phyloP scores from a whole-genome alignment of 2,329 filamentous ascomycete species.

The Biscogniauxia sp. region DNA sequence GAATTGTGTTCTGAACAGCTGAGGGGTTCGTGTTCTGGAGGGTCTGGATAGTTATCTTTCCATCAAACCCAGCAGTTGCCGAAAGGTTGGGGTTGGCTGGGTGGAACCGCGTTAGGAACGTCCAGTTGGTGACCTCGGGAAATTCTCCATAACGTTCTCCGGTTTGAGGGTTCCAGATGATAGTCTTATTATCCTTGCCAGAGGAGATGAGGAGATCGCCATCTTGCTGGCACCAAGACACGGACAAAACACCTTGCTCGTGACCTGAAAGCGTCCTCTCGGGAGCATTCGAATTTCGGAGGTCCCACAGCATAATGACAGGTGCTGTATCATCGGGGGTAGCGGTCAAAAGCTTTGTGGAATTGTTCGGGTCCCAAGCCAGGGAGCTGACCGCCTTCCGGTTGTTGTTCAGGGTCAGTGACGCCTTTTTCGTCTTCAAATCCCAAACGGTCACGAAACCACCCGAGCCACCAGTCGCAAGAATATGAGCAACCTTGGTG shows the following conservation, averaged over 20 bases:
- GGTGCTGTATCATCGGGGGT: slow-evolving; percentile 87
- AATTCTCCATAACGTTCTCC: slow-evolving; percentile 88
- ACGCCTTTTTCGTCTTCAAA: slow-evolving; percentile 96
- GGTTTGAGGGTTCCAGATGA: slow-evolving; percentile 95
- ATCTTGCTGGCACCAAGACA: slow-evolving; percentile 95
- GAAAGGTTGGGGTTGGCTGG: slow-evolving; percentile 89
- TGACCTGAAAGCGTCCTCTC: slow-evolving; percentile 89
- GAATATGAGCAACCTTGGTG: slow-evolving; percentile 92
- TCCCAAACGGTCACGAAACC: slow-evolving; percentile 99
- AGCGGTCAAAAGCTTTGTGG: slow-evolving; percentile 90
- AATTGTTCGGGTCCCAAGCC: slow-evolving; percentile 94
- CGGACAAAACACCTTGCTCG: slow-evolving; percentile 86
- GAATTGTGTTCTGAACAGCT: slow-evolving; percentile 62
- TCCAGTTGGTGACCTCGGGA: slow-evolving; percentile 98
- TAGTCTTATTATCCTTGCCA: slow-evolving; percentile 93
- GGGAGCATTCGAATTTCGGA: slow-evolving; percentile 93
- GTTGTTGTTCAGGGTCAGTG: slow-evolving; percentile 91
- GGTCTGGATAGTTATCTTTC: slow-evolving; percentile 91
- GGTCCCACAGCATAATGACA: slow-evolving; percentile 88
- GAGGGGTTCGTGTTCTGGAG: slow-evolving; percentile 89
- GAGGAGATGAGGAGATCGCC: slow-evolving; percentile 85
- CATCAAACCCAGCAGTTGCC: slow-evolving; percentile 95
- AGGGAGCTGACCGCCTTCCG: slow-evolving; percentile 93
- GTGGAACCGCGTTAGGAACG: slow-evolving; percentile 92
- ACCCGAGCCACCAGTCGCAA: slow-evolving; percentile 88